Evolutionary conservation across 148 eudicot genomes (phyloP).

Genomic region (Camellia sinensis): DNA sequence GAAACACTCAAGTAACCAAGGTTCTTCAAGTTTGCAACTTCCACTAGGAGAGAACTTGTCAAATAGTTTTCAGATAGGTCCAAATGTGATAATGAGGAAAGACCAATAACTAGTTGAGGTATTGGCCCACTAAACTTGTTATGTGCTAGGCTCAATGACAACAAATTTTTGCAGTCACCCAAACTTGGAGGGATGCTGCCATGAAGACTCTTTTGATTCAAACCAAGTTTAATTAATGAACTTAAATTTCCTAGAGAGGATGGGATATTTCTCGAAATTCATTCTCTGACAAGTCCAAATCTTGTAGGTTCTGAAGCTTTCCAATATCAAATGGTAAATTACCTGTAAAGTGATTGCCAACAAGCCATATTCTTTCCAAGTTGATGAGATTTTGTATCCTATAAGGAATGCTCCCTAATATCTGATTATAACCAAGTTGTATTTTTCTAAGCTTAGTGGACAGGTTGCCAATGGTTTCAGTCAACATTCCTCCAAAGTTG

Average conservation of each 20-base stretch:
- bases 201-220: neutral
- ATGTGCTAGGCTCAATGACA: neutral
- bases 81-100: slow-evolving; percentile 4
- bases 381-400: slow-evolving; percentile 10
- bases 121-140: slow-evolving; percentile 18
- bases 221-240: neutral
- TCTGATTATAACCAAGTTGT: neutral
- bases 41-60: slow-evolving; percentile 8
- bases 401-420: slow-evolving; percentile 14
- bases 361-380: neutral
- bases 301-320: neutral
- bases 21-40: slow-evolving; percentile 9
- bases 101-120: slow-evolving; percentile 3
- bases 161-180: slow-evolving; percentile 15
- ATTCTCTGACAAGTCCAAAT: neutral
- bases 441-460: neutral
- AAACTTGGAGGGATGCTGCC: slow-evolving; percentile 12
- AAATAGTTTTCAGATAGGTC: slow-evolving; percentile 8
- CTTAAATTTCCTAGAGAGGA: slow-evolving; percentile 18
- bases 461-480: slow-evolving; percentile 12
- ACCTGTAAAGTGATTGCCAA: neutral
- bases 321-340: slow-evolving; percentile 11
- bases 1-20: slow-evolving; percentile 6
- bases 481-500: slow-evolving; percentile 1
- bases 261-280: slow-evolving; percentile 6